Base-by-base conservation (phyloP, 176 grass and related monocot species). In the Puccinellia tenuiflora region DNA sequence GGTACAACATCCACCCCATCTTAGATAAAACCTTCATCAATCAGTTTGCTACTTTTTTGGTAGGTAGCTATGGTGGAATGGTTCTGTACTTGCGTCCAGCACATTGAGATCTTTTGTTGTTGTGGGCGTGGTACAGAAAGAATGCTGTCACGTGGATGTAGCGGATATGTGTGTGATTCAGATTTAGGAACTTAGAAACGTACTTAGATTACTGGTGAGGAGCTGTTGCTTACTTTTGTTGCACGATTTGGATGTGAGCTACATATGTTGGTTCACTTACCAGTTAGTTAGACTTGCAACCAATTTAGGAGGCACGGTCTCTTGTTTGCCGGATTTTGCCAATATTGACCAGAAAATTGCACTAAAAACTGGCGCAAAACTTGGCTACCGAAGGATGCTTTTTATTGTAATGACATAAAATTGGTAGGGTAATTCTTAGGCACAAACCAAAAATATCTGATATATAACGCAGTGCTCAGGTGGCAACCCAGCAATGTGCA, bases 1-100 rank as follows among this genome's bases (percentile, higher is more conserved):
- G 95, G 92, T 94, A 91, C 34, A 11, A 9, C 17, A 40, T 46
- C 43, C 16, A 14, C 11, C 47, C 38, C 61, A 55, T 56, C 79
- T 38, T 1, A 16, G 25, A 20, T 39, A 4, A 9, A 17, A 17
- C 12, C 56, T 34, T 39, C 22, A 15, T 39, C 22, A 15, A 30
- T 20, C 56, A 2, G 7, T 26, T 50, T 10, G 9, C 16, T 59
- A 20, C 38, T 21, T 26, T 11, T 56, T 13, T n/a, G n/a, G n/a
- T n/a, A n/a, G n/a, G 53, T 9, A 21, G 64, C 18, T 9, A n/a
- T 9, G 66, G 17, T 26, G 24, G 13, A 5, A 57, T 43, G 52
- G 6, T 7, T 63, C 22, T 48, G 70, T 50, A 24, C 39, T 9
- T 3, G n/a, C 28, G 34, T 68, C 45, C 18, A 51, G 21, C 33